Conservation (phyloP, 1,284 basidiomycete genomes). For the Ustilago bromivora region DNA sequence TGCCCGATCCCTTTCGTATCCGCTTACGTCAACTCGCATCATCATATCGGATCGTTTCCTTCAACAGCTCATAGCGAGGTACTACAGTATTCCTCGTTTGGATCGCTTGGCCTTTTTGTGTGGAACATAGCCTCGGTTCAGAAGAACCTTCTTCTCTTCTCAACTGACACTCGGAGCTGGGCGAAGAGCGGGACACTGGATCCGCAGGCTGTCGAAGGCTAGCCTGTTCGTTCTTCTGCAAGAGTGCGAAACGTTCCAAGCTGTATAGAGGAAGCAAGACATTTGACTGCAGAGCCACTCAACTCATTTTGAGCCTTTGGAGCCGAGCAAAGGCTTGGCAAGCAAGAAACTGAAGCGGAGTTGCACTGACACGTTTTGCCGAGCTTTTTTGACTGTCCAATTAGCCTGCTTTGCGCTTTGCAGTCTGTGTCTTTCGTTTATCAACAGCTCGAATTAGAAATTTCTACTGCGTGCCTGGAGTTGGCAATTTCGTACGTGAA, state of each 20-base stretch:
- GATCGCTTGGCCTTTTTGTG: neutral
- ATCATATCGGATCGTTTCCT: no score
- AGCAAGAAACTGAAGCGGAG: conserved; percentile 1
- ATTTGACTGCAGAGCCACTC: neutral
- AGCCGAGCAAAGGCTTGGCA: conserved; percentile 1
- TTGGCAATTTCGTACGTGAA: neutral
- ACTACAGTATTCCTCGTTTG: neutral
- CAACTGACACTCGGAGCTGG: neutral
- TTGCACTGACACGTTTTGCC: conserved; percentile 1
- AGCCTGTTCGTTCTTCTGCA: neutral
- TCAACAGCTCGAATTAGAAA: conserved; percentile 1
- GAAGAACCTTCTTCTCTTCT: conserved; percentile 31
- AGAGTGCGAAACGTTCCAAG: neutral
- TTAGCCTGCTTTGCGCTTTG: neutral
- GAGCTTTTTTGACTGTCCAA: neutral
- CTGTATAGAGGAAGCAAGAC: neutral
- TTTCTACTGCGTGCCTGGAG: neutral
- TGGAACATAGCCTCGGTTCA: conserved; percentile 33
- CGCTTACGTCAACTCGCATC: no score
- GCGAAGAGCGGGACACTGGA: neutral
- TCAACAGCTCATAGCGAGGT: neutral
- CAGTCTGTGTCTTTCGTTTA: neutral
- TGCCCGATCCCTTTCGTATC: no score
- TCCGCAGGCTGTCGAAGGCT: neutral
- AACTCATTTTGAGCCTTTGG: neutral